Evolutionary conservation across 2,329 filamentous ascomycete species (phyloP), one percentile per base, ranked within the genome.

Genomic region (Talaromyces sp.): DNA sequence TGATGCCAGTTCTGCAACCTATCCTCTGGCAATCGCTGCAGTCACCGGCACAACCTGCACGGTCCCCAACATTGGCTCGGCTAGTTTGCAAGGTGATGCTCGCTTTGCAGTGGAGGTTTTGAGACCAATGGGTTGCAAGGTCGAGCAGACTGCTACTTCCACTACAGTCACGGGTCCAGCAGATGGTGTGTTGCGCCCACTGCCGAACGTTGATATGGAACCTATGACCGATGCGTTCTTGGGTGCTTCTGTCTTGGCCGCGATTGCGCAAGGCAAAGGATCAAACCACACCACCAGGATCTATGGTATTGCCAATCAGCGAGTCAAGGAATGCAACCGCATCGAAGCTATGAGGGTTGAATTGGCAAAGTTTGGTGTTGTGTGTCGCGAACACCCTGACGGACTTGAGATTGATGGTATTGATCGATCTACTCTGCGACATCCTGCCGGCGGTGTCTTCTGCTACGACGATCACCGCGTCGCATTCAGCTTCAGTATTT

Each of bases 191-290:
- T 77, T 99, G 39, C 86, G 86, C 65, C 87, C 89, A 0, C 78
- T 99, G 11, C 77, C 85, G 17, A 88, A 93, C 60, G 86, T 99
- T 28, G 92, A 99, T 68, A 99, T 99, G 94, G 94, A 97, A 73
- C 89, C 93, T 1, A 99, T 99, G 94, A 99, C 94, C 0, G 94
- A 99, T 74, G 94, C 94, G 51, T 99, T 99, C 80, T 81, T 99
- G 54, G 97, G 92, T 4, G 94, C 94, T 17, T 95, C 91, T 1
- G 91, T 96, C 4, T 81, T 99, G 48, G 94, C 91, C 25, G 94
- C 94, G 36, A 90, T 96, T 43, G 91, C 93, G 9, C 85, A 83
- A 13, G 90, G 89, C 1, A 86, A 85, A 53, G 77, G 76, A 53
- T 71, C 74, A 8, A 81, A 79, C 37, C 77, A 77, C 46, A 87